Evolutionary conservation across 768 basidiomycete species (phyloP).

Genomic region (Hericium rajendrae): DNA sequence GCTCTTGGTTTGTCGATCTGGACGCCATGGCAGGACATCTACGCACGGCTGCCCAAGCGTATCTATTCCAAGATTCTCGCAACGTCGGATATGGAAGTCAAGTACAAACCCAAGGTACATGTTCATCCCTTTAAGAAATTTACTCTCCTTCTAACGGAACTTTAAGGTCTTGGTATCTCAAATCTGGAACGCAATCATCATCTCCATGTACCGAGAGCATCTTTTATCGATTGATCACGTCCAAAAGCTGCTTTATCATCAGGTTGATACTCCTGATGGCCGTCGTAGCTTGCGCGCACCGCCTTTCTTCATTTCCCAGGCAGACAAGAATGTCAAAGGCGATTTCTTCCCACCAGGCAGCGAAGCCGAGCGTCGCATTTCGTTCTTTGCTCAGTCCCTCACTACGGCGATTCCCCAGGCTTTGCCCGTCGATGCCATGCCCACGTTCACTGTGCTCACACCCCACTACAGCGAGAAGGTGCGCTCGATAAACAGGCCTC

Average conservation of each 20-base stretch:
- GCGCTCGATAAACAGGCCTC: constrained; percentile 6
- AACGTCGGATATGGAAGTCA: constrained; percentile 92
- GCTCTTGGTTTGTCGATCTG: constrained; percentile 90
- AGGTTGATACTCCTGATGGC: constrained; percentile 82
- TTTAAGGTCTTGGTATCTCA: constrained; percentile 89
- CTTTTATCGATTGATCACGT: constrained; percentile 98
- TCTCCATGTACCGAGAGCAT: constrained; percentile 99
- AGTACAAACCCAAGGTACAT: constrained; percentile 94
- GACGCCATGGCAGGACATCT: constrained; percentile 99
- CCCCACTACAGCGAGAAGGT: constrained; percentile 99
- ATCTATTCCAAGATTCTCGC: constrained; percentile 95
- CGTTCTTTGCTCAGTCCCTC: constrained; percentile 96
- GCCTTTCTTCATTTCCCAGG: constrained; percentile 96
- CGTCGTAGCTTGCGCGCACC: constrained; percentile 90
- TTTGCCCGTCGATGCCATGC: constrained; percentile 97
- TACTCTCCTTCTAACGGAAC: constrained; percentile 1
- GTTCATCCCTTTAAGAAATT: constrained; percentile 8
- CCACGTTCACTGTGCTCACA: constrained; percentile 95
- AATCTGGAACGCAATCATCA: constrained; percentile 99
- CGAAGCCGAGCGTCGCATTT: constrained; percentile 95
- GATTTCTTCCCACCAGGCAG: constrained; percentile 92
- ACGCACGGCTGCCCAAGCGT: constrained; percentile 88
- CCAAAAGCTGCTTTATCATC: constrained; percentile 95
- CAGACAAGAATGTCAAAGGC: constrained; percentile 73
- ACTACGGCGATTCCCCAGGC: constrained; percentile 93